Percentiles rank a stretch among this genome's conserved stretches.
Conservation (phyloP, 192 early-diverging fungal species). For the Backusella tuberculispora region DNA sequence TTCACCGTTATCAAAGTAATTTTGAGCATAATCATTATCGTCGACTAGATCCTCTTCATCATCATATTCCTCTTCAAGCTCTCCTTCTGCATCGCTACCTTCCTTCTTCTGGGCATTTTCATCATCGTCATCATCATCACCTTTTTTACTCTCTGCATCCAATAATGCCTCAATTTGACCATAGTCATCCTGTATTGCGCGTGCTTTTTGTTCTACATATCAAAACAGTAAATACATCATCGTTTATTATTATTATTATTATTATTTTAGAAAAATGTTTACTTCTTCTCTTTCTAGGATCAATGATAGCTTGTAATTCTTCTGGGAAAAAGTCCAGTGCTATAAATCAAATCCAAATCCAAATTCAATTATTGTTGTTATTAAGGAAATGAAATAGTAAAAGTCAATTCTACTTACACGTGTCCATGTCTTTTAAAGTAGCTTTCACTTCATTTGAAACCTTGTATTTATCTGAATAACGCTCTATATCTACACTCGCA, state of each 20-base stretch:
- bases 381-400: background rate
- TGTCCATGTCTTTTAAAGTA: conserved; percentile 25
- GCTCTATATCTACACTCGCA: conserved; percentile 34
- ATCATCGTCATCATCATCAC: conserved; percentile 23
- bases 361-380: background rate
- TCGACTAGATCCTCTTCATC: conserved; percentile 45
- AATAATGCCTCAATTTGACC: conserved; percentile 37
- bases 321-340: conserved; percentile 42
- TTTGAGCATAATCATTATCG: conserved; percentile 46
- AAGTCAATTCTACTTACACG: conserved; percentile 19
- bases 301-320: conserved; percentile 38
- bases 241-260: background rate
- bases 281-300: conserved; percentile 32
- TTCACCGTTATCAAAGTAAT: conserved; percentile 50
- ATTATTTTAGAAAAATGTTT: background rate
- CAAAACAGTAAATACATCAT: background rate
- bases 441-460: background rate
- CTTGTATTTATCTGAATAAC: conserved; percentile 43
- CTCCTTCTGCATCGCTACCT: conserved; percentile 27
- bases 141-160: conserved; percentile 29
- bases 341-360: conserved; percentile 1
- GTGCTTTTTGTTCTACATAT: conserved; percentile 24
- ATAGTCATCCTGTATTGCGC: conserved; percentile 19
- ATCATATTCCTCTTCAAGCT: conserved; percentile 28
- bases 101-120: conserved; percentile 36